A percentile compares a stretch with the other conserved stretches of the same genome.
phyloP scores from a whole-genome alignment of 768 basidiomycete species.

The Collybia nuda region DNA sequence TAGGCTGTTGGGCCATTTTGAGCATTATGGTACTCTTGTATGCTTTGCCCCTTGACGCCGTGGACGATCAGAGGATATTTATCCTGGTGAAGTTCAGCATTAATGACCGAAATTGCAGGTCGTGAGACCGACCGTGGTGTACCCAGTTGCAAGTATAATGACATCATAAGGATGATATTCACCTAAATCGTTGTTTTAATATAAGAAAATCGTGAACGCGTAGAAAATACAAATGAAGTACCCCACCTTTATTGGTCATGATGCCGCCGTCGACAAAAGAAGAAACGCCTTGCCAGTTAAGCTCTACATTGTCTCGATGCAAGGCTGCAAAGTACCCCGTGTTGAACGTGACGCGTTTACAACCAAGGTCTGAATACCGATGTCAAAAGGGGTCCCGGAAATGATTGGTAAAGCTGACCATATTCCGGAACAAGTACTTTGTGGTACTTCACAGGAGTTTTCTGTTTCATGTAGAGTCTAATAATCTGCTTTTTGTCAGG shows the following conservation, averaged over 20 bases:
- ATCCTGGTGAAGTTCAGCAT: constrained; percentile 20
- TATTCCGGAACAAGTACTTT: constrained; percentile 46
- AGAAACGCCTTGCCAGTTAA: constrained; percentile 41
- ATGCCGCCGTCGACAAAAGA: constrained; percentile 40
- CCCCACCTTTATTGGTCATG: constrained; percentile 35
- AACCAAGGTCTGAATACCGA: constrained; percentile 39
- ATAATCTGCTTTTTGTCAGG: background rate
- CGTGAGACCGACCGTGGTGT: constrained; percentile 19
- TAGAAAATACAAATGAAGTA: background rate
- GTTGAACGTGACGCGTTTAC: constrained; percentile 54
- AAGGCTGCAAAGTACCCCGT: constrained; percentile 43
- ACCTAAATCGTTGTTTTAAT: constrained; percentile 18
- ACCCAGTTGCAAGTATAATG: constrained; percentile 41
- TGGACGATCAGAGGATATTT: constrained; percentile 29
- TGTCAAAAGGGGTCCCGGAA: background rate
- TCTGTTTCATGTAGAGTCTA: constrained; percentile 33
- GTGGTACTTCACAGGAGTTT: constrained; percentile 45
- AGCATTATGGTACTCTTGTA: constrained; percentile 39
- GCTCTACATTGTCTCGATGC: constrained; percentile 42
- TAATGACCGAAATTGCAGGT: background rate
- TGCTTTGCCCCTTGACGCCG: constrained; percentile 26
- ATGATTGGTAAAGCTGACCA: constrained; percentile 27
- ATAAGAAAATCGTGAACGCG: constrained; percentile 5
- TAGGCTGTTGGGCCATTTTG: constrained; percentile 45
- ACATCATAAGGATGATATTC: constrained; percentile 33